These are phyloP conservation scores for Phytophthora pseudosyringae DNA, from an alignment of 352 stramenopile species.

Conservation along the genomic window DNA sequence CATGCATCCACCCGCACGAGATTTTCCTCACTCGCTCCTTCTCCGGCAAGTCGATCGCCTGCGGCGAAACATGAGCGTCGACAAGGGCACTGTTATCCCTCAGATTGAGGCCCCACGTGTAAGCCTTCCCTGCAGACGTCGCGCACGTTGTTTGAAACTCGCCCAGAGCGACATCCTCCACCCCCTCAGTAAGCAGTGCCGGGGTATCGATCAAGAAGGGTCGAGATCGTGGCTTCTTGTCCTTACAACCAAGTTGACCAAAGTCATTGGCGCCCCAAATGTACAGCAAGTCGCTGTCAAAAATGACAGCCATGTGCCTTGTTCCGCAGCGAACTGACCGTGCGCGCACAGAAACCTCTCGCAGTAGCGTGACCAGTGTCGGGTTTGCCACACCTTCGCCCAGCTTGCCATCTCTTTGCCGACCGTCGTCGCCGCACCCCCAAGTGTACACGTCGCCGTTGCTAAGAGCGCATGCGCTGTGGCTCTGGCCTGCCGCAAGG, in stretches of 20 bases:
- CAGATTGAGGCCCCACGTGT: constrained; percentile 72
- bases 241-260: constrained; percentile 71
- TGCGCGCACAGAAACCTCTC: constrained; percentile 45
- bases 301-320: constrained; percentile 72
- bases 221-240: constrained; percentile 47
- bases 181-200: constrained; percentile 49
- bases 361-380: constrained; percentile 44
- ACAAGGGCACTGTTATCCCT: constrained; percentile 48
- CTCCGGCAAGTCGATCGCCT: constrained; percentile 37
- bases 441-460: constrained; percentile 81
- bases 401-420: constrained; percentile 51
- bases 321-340: constrained; percentile 69
- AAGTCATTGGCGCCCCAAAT: constrained; percentile 86
- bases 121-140: constrained; percentile 50
- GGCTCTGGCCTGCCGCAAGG: constrained; percentile 73
- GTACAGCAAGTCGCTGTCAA: constrained; percentile 71
- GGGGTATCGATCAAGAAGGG: constrained; percentile 55
- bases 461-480: constrained; percentile 74
- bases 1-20: constrained; percentile 76
- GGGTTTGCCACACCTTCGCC: constrained; percentile 47
- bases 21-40: constrained; percentile 53
- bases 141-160: constrained; percentile 79
- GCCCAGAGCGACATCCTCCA: constrained; percentile 65
- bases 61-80: constrained; percentile 42
- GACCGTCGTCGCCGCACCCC: constrained; percentile 75